Conservation (phyloP, 129 eudicot species). For the Chrysanthemum makinoi region DNA sequence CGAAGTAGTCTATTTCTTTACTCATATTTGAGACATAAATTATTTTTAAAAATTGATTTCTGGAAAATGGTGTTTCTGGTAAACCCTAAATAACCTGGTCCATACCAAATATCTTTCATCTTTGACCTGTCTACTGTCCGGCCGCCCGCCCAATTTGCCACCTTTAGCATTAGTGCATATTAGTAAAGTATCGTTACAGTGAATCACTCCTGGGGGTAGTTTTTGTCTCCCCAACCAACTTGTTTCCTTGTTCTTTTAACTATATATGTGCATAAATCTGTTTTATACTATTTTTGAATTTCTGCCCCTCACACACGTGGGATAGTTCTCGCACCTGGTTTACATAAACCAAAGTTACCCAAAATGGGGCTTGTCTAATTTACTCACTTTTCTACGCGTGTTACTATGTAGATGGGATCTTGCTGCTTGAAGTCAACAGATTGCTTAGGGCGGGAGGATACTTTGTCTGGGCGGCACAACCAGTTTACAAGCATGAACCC, state of each 20-base stretch:
- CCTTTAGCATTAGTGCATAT: neutral
- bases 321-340: neutral
- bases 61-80: neutral
- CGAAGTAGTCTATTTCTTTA: neutral
- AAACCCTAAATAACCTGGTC: neutral
- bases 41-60: neutral
- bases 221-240: neutral
- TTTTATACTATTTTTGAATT: neutral
- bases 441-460: conserved; percentile 91
- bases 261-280: neutral
- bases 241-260: neutral
- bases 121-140: neutral
- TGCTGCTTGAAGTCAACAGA: conserved; percentile 94
- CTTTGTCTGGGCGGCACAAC: conserved; percentile 98
- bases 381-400: conserved; percentile 6
- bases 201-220: neutral
- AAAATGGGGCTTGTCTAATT: conserved; percentile 12
- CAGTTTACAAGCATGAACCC: conserved; percentile 93
- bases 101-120: no score
- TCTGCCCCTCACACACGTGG: neutral
- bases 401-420: conserved; percentile 64
- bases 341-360: neutral
- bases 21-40: neutral
- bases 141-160: neutral
- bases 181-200: neutral